phyloP scores from a whole-genome alignment of 2,329 filamentous ascomycete species.

The Botryotinia calthae region DNA sequence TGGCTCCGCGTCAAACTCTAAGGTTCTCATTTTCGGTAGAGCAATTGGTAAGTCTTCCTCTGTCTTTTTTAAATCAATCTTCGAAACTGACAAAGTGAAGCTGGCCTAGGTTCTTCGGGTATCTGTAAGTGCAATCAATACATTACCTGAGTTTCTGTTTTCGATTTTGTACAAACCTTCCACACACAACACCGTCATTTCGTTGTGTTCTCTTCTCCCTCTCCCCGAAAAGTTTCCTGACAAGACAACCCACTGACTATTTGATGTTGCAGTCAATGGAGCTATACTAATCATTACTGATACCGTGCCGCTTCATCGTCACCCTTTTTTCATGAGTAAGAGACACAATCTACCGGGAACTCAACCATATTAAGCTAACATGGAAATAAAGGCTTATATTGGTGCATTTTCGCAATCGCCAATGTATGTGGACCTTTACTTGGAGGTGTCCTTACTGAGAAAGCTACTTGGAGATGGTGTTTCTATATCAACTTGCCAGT shows the following conservation, averaged over 20 bases:
- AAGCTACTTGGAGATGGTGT: conserved; percentile 43
- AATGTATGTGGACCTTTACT: conserved; percentile 34
- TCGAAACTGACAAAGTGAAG: conserved; percentile 14
- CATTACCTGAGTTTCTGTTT: neutral
- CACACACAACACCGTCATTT: neutral
- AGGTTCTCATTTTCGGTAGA: conserved; percentile 39
- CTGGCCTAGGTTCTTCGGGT: conserved; percentile 32
- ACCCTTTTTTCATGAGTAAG: conserved; percentile 20
- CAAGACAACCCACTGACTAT: neutral
- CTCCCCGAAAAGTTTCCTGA: neutral
- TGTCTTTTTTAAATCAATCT: conserved; percentile 5
- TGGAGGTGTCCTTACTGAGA: conserved; percentile 37
- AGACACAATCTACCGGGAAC: accelerated
- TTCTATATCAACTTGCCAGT: conserved; percentile 22
- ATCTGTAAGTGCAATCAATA: conserved; percentile 7
- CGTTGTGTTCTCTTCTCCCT: neutral
- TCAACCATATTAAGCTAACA: neutral
- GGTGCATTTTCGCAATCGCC: conserved; percentile 49
- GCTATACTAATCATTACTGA: conserved; percentile 31
- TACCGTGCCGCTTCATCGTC: conserved; percentile 23
- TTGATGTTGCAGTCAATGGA: conserved; percentile 22
- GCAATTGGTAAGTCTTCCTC: conserved; percentile 33
- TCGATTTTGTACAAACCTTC: neutral
- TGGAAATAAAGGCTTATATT: conserved; percentile 4
- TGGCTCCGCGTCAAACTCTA: conserved; percentile 38